Evolutionary conservation across 257 asterid genomes (phyloP).

Genomic region (Parsonsia alboflavescens): DNA sequence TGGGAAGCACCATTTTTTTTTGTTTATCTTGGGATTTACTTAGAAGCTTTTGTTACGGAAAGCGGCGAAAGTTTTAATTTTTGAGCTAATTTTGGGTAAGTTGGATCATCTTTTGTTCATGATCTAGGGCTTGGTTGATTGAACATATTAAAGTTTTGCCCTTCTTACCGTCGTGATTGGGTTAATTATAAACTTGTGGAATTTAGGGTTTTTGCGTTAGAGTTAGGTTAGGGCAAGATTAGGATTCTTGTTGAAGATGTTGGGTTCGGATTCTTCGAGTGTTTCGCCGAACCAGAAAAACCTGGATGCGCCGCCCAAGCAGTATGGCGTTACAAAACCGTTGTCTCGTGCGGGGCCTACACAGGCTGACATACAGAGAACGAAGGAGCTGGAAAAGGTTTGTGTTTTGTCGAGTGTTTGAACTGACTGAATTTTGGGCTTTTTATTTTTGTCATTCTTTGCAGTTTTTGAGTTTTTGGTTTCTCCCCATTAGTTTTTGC

Average conservation of each 20-base stretch:
- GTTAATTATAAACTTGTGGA: background rate
- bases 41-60: no score
- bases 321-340: slow-evolving; percentile 75
- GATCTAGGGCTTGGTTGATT: slow-evolving; percentile 2
- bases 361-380: slow-evolving; percentile 57
- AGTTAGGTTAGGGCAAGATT: slow-evolving; percentile 8
- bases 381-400: slow-evolving; percentile 77
- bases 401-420: background rate
- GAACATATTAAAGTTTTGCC: background rate
- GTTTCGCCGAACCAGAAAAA: slow-evolving; percentile 7
- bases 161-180: background rate
- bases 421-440: background rate
- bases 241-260: slow-evolving; percentile 14
- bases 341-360: slow-evolving; percentile 69
- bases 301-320: slow-evolving; percentile 31
- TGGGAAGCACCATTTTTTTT: background rate
- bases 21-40: slow-evolving; percentile 15
- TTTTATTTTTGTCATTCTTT: background rate
- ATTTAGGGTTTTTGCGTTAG: background rate
- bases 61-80: background rate
- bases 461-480: slow-evolving; percentile 18
- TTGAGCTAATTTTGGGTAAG: background rate
- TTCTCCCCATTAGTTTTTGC: slow-evolving; percentile 49
- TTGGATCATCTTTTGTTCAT: background rate
- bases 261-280: slow-evolving; percentile 16